Evolutionary conservation across 208 protist genomes (phyloP).

Genomic region (Crithidia expoeki): DNA sequence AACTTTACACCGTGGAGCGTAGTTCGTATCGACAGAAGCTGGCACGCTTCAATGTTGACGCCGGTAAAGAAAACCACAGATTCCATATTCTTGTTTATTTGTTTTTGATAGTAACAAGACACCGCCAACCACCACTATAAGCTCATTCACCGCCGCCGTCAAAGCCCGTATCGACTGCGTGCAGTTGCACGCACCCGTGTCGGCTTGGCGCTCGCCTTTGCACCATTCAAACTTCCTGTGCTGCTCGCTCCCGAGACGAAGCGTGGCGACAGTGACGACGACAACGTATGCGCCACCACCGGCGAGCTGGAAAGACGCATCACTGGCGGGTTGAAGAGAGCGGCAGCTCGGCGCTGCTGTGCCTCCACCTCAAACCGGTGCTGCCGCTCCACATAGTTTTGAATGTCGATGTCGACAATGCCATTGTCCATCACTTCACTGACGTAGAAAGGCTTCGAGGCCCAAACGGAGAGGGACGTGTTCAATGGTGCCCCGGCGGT

Average conservation of each 20-base stretch:
- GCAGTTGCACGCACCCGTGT: neutral
- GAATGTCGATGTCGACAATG: constrained; percentile 51
- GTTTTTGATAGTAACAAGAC: neutral
- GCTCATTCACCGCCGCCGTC: too few relatives aligned
- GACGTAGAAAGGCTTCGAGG: constrained; percentile 29
- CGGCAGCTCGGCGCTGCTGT: constrained; percentile 24
- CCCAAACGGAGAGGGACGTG: constrained; percentile 21
- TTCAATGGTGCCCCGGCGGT: neutral
- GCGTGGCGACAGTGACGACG: constrained; percentile 20
- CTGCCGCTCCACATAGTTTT: constrained; percentile 71
- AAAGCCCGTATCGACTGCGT: constrained; percentile 9
- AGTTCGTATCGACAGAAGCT: too few relatives aligned
- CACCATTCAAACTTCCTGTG: neutral
- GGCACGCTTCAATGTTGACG: too few relatives aligned
- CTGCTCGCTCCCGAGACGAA: constrained; percentile 3
- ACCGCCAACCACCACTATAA: too few relatives aligned
- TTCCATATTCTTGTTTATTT: neutral
- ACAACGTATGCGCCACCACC: neutral
- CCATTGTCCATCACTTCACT: constrained; percentile 38
- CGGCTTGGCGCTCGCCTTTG: neutral
- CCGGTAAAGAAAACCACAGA: too few relatives aligned
- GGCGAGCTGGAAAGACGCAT: constrained; percentile 19
- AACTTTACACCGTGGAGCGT: too few relatives aligned
- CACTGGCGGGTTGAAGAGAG: neutral
- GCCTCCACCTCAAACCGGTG: constrained; percentile 25